Evolutionary conservation across 352 stramenopile genomes (phyloP).

Genomic region (Phytophthora citricola): DNA sequence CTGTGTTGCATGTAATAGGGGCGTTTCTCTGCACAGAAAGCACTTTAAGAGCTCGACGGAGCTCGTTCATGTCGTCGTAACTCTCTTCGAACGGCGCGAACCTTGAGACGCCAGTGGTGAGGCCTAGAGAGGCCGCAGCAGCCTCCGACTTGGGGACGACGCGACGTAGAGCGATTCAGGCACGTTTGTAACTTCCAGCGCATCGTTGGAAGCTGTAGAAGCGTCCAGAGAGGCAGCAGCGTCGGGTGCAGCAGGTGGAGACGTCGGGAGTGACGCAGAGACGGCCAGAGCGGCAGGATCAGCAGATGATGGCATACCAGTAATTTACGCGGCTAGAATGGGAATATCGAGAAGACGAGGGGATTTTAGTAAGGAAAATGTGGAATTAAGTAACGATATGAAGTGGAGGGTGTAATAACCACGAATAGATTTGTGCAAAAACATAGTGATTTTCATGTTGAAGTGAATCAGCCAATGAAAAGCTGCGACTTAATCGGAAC

Average conservation of each 20-base stretch:
- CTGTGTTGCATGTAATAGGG: constrained; percentile 86
- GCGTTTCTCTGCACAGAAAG: constrained; percentile 73
- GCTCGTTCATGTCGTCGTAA: constrained; percentile 78
- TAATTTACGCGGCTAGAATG: constrained; percentile 43
- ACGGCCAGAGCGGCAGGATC: background rate
- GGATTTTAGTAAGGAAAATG: background rate
- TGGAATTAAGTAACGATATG: constrained; percentile 7
- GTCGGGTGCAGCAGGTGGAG: background rate
- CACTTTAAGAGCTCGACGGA: constrained; percentile 78
- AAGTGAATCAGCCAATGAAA: constrained; percentile 24
- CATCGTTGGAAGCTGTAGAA: constrained; percentile 11
- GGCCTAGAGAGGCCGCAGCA: background rate
- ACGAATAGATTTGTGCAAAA: constrained; percentile 19
- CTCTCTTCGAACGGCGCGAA: constrained; percentile 76
- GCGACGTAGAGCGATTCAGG: constrained; percentile 27
- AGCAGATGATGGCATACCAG: constrained; percentile 18
- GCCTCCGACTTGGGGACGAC: constrained; percentile 14
- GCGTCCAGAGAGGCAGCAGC: background rate
- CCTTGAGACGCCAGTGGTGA: constrained; percentile 1
- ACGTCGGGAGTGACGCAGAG: background rate
- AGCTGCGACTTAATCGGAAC: background rate
- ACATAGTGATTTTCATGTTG: constrained; percentile 14
- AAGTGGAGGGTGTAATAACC: constrained; percentile 27
- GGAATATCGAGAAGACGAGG: constrained; percentile 24
- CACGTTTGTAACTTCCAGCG: constrained; percentile 24